Evolutionary conservation across 371 early-diverging fungal species (phyloP), one percentile per base, ranked within the genome.

Genomic region (Mucor racemosus): DNA sequence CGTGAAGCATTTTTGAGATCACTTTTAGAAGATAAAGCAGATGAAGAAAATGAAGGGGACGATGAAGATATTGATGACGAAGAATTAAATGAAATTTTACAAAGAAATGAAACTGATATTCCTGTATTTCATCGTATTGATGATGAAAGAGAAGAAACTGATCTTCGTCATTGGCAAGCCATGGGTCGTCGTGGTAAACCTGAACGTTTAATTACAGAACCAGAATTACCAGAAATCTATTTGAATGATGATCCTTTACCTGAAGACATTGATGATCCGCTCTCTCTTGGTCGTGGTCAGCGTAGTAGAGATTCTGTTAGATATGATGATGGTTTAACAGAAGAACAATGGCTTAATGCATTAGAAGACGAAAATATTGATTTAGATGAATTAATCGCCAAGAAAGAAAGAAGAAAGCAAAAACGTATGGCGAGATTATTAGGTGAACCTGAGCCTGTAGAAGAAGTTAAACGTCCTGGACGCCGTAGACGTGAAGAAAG

Each of bases 241-340:
- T 77, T 85, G 9, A 79, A 69, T 10, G 94, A 93, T 26, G 79
- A 85, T 31, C 86, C 88, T 26, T 71, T 80, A 48, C 67, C 69
- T 83, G 60, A 81, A 54, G 76, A 84, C 15, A 85, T 85, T 60
- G 67, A 65, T 26, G 85, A 86, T 41, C 65, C 75, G 21, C 77
- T 69, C 39, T 60, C 55, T 21, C 15, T 54, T 14, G 80, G 93
- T 13, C 87, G 95, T 56, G 91, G 92, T 17, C 88, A 88, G 56
- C 82, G 95, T 40, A 79, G 74, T 19, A 84, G 91, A 41, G 85
- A 84, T 7, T 83, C 76, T 56, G 91, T 97, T 7, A 81, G 86
- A 13, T 97, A 98, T 78, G 95, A 95, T 69, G 98, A 99, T 66
- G 95, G 93, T 6, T 74, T 98, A 68, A 95, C 94, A 2, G 98